These are phyloP conservation scores for Fusarium illudens DNA, from an alignment of 2,329 filamentous ascomycete species.

Conservation along the genomic window DNA sequence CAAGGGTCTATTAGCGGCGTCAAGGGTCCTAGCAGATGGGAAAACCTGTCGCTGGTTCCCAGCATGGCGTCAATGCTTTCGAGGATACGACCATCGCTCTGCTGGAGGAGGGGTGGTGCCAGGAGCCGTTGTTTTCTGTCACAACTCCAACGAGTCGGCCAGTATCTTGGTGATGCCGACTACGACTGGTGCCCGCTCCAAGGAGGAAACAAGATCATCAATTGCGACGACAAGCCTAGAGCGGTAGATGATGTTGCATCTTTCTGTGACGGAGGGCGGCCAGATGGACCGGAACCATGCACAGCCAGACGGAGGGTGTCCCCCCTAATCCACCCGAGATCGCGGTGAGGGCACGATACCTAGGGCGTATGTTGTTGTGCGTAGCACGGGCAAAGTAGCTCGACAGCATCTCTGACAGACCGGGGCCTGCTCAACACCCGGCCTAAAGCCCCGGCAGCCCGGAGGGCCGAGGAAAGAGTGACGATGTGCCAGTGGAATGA, in stretches of 20 bases:
- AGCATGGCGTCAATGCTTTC: conserved; percentile 4
- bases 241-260: conserved; percentile 15
- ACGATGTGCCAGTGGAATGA: neutral
- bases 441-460: conserved; percentile 1
- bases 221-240: conserved; percentile 29
- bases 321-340: conserved; percentile 37
- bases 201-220: conserved; percentile 40
- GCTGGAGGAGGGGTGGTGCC: conserved; percentile 31
- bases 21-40: conserved; percentile 23
- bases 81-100: conserved; percentile 2
- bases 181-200: conserved; percentile 35
- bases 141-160: neutral
- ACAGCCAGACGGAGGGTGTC: conserved; percentile 16
- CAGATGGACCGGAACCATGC: conserved; percentile 33
- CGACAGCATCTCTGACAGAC: conserved; percentile 7
- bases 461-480: conserved; percentile 8
- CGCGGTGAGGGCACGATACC: conserved; percentile 34
- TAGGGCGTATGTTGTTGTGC: conserved; percentile 2
- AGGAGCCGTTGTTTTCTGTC: neutral
- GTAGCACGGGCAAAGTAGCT: conserved; percentile 3
- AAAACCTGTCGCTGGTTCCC: conserved; percentile 18
- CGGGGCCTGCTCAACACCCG: conserved; percentile 3
- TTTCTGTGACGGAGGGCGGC: conserved; percentile 27
- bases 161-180: conserved; percentile 5
- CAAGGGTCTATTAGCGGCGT: conserved; percentile 31